Conservation (phyloP, 352 stramenopile species). For the Phytophthora rubi region DNA sequence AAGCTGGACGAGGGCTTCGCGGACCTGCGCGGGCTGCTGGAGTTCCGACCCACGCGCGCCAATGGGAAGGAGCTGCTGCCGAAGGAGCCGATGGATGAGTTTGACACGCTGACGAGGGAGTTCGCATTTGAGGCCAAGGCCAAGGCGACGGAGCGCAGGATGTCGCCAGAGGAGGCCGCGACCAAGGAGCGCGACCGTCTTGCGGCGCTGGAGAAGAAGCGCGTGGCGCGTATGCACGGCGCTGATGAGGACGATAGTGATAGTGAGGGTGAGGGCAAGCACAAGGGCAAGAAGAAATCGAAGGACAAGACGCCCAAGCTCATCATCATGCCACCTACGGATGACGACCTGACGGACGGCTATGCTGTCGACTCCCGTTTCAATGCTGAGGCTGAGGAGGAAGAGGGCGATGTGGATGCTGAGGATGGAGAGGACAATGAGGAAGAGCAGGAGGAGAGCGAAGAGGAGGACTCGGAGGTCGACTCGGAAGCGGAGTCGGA, state of each 20-base stretch:
- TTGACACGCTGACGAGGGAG: conserved; percentile 84
- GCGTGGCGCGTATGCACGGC: conserved; percentile 96
- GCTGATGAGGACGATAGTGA: conserved; percentile 76
- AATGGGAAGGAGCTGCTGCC: conserved; percentile 68
- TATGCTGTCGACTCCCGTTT: conserved; percentile 78
- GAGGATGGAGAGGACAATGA: conserved; percentile 63
- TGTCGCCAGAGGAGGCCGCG: conserved; percentile 95
- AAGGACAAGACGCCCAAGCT: conserved; percentile 60
- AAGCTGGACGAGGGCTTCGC: conserved; percentile 78
- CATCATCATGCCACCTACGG: conserved; percentile 81
- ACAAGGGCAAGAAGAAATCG: conserved; percentile 60
- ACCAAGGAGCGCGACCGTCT: conserved; percentile 93
- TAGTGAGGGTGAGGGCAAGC: conserved; percentile 46
- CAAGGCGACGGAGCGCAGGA: conserved; percentile 93
- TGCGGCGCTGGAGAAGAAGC: conserved; percentile 92
- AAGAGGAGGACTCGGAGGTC: conserved; percentile 53
- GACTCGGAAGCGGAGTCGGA: conserved; percentile 57
- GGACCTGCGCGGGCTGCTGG: conserved; percentile 66
- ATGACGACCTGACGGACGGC: conserved; percentile 92
- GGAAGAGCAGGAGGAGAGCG: conserved; percentile 48
- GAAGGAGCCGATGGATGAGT: conserved; percentile 84
- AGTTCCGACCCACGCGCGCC: conserved; percentile 77
- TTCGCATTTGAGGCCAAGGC: conserved; percentile 93
- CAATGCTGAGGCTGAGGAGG: conserved; percentile 47
- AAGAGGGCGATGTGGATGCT: conserved; percentile 66